Conservation (phyloP, 2,329 filamentous ascomycete species). For the Gyromitra esculenta region DNA sequence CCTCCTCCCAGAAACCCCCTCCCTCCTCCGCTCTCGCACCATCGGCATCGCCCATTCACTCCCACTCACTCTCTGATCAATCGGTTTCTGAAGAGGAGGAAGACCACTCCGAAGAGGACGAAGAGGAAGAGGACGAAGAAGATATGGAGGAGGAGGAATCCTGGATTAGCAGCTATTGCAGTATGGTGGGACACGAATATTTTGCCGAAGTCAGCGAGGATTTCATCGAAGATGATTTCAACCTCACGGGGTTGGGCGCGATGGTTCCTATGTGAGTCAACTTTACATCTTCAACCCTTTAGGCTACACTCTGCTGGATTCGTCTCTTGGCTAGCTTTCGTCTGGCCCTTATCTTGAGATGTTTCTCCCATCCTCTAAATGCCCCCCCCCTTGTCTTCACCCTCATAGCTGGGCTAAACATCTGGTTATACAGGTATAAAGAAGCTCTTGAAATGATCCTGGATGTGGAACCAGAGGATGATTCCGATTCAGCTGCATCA, state of each 20-base stretch:
- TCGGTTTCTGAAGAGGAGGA: constrained; percentile 49
- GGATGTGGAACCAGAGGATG: constrained; percentile 80
- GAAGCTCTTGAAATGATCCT: constrained; percentile 99
- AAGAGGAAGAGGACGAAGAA: constrained; percentile 58
- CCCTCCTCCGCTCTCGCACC: constrained; percentile 32
- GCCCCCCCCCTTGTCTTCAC: background rate
- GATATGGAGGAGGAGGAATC: constrained; percentile 70
- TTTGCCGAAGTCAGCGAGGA: constrained; percentile 99
- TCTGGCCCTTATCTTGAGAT: background rate
- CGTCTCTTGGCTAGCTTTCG: background rate
- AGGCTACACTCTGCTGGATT: background rate
- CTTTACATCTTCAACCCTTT: background rate
- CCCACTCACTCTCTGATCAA: constrained; percentile 43
- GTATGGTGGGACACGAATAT: constrained; percentile 94
- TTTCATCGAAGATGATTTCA: constrained; percentile 99
- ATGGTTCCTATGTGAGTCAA: constrained; percentile 80
- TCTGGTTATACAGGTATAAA: constrained; percentile 71
- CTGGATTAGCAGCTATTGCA: constrained; percentile 98
- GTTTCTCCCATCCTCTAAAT: background rate
- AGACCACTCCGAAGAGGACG: constrained; percentile 52
- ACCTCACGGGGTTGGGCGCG: constrained; percentile 90
- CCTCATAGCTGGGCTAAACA: constrained; percentile 23
- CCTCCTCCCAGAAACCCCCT: constrained; percentile 39
- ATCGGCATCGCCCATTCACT: constrained; percentile 35
- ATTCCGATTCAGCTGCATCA: constrained; percentile 56